phyloP scores from a whole-genome alignment of 140 eudicot genomes.

The Ambrosia hybrid region DNA sequence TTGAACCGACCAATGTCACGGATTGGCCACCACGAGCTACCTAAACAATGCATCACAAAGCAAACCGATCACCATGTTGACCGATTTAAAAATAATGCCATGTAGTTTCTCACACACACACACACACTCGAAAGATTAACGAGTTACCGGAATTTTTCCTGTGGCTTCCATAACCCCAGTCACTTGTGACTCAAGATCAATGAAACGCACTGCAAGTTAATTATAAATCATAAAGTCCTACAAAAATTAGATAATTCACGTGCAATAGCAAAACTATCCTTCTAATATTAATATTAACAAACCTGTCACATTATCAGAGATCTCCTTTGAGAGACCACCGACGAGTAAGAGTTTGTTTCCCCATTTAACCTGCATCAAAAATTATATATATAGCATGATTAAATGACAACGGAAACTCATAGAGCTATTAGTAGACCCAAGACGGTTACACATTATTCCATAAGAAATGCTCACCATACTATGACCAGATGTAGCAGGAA shows the following conservation, averaged over 20 bases:
- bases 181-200: constrained; percentile 65
- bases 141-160: constrained; percentile 78
- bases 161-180: constrained; percentile 69
- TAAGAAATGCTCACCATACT: constrained; percentile 56
- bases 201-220: constrained; percentile 59
- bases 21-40: constrained; percentile 92
- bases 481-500: constrained; percentile 78
- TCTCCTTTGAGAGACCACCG: constrained; percentile 71
- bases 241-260: constrained; percentile 1
- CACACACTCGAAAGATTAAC: constrained; percentile 9
- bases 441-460: constrained; percentile 9
- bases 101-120: constrained; percentile 7
- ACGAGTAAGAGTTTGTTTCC: constrained; percentile 54
- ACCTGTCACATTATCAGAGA: constrained; percentile 62
- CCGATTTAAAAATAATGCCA: constrained; percentile 5
- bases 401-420: constrained; percentile 16
- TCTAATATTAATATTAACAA: constrained; percentile 17
- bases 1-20: constrained; percentile 72
- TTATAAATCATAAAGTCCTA: constrained; percentile 22
- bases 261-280: not conserved
- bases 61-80: constrained; percentile 11
- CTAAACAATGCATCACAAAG: constrained; percentile 38
- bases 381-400: constrained; percentile 17
- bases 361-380: constrained; percentile 65
- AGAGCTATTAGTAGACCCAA: constrained; percentile 7